Percentiles rank a stretch among this genome's conserved stretches.
Evolutionary conservation across 257 asterid species (phyloP).

Genomic region (Galeopsis tetrahit): DNA sequence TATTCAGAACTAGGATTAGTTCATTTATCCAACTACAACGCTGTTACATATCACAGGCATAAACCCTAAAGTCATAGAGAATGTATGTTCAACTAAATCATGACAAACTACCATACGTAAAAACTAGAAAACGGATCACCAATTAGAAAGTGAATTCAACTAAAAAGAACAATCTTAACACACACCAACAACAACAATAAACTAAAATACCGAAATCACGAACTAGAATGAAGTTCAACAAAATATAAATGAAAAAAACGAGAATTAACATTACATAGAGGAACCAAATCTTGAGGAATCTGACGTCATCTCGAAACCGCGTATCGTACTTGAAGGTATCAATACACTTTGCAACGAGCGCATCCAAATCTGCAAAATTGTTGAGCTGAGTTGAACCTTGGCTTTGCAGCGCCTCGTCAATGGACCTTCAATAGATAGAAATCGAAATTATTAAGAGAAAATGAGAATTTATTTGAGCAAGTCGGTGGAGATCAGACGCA

Average conservation of each 20-base stretch:
- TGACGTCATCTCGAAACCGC: conserved; percentile 72
- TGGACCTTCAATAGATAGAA: conserved; percentile 49
- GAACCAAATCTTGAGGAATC: conserved; percentile 95
- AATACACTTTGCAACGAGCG: conserved; percentile 55
- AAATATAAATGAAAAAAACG: background rate
- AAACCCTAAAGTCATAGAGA: conserved; percentile 15
- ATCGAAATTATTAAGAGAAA: conserved; percentile 14
- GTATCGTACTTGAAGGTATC: conserved; percentile 63
- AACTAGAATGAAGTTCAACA: conserved; percentile 10
- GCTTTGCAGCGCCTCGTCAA: conserved; percentile 44
- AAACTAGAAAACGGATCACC: background rate
- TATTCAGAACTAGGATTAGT: conserved; percentile 1
- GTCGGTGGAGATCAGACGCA: background rate
- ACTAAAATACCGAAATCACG: background rate
- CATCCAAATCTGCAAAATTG: conserved; percentile 45
- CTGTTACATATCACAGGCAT: conserved; percentile 2
- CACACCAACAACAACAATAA: conserved; percentile 3
- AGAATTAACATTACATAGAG: conserved; percentile 58
- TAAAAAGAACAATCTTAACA: background rate
- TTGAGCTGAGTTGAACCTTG: conserved; percentile 34
- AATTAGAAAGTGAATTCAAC: conserved; percentile 19
- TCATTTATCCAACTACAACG: too few species aligned
- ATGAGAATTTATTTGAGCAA: conserved; percentile 25
- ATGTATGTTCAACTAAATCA: background rate
- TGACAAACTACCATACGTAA: background rate